Evolutionary conservation across 148 eudicot species (phyloP), one percentile per base, ranked within the genome.

Genomic region (Silene uniflora): DNA sequence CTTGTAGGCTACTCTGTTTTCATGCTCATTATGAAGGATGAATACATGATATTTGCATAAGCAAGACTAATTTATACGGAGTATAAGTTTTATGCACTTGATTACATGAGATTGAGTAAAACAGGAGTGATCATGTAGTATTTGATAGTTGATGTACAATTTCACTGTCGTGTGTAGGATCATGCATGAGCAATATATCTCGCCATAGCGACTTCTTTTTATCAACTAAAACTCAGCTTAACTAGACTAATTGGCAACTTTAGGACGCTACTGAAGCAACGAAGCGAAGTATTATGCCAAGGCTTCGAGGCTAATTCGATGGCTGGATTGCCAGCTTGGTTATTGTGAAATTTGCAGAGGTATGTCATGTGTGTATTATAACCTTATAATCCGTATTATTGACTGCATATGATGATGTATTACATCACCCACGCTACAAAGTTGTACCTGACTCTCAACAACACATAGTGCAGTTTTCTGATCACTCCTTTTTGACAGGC

Each of bases 1-100:
- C 55, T 49, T 49, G 17, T 14, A 49, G 13, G 55, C 55, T 47
- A 47, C 54, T 49, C 55, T 49, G 55, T 35, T 42, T 13, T 64
- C 12, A 16, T 63, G 73, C 29, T 12, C 44, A 22, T 72, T 25
- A 62, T 22, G 25, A 55, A 77, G 72, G 62, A 71, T 47, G 22
- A 18, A 62, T 63, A 21, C 76, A 62, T 71, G 6, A 22, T 67
- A 22, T 39, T 14, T 49, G 17, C 55, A 49, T 14, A 49, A 11
- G 13, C 55, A 49, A 12, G 55, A 49, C 44, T 39, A 39, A 39
- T 7, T 39, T 39, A 39, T 29, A 29, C 32, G n/a, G n/a, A n/a
- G n/a, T n/a, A n/a, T 1, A 39, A 39, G 9, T 39, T 39, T 39
- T 39, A 39, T 39, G 44, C 10, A 39, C 8, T 39, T 39, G 44